Evolutionary conservation across 768 basidiomycete species (phyloP).

Genomic region (Suillus lakei): DNA sequence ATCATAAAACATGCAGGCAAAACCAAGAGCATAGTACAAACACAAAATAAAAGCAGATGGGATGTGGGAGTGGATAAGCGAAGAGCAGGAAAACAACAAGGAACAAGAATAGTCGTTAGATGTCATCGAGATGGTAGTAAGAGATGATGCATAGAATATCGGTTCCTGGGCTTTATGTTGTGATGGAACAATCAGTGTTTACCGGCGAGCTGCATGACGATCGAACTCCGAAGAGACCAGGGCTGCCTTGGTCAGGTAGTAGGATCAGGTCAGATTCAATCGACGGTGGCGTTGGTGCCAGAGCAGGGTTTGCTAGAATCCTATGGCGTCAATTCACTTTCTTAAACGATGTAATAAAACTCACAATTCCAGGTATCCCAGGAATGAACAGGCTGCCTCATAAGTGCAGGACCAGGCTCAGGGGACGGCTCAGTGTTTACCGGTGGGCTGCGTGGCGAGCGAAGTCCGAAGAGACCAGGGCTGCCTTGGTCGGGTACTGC

Average conservation of each 20-base stretch:
- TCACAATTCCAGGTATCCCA: too few relatives aligned
- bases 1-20: background rate
- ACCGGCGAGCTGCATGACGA: too few relatives aligned
- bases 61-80: background rate
- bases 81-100: slow-evolving; percentile 33
- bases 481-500: slow-evolving; percentile 62
- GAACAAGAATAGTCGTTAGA: slow-evolving; percentile 22
- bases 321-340: too few relatives aligned
- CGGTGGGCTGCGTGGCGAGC: slow-evolving; percentile 57
- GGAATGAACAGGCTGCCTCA: too few relatives aligned
- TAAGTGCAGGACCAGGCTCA: too few relatives aligned
- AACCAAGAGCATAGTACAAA: background rate
- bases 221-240: too few relatives aligned
- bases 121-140: slow-evolving; percentile 13
- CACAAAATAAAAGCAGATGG: slow-evolving; percentile 1
- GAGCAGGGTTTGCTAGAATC: too few relatives aligned
- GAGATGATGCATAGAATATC: background rate
- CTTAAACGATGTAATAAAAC: too few relatives aligned
- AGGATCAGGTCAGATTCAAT: too few relatives aligned
- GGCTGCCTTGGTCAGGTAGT: too few relatives aligned
- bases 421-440: slow-evolving; percentile 10
- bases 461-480: slow-evolving; percentile 79
- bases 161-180: background rate
- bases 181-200: background rate
- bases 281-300: too few relatives aligned